A percentile compares a stretch with the other conserved stretches of the same genome.
phyloP scores from a whole-genome alignment of 2,329 filamentous ascomycete species.

The Talaromyces sp. region DNA sequence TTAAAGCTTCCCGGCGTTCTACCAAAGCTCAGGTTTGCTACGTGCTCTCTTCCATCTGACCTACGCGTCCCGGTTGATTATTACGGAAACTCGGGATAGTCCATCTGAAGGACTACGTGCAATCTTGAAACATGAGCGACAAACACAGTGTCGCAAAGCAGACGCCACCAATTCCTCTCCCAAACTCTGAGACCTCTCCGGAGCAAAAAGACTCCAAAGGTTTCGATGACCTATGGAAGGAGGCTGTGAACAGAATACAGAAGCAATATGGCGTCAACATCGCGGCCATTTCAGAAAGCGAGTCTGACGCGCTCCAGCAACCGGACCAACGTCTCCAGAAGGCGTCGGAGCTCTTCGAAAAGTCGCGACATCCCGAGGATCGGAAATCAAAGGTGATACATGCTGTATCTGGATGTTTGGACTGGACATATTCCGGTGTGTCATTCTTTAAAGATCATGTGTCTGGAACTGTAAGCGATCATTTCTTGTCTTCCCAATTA shows the following conservation, averaged over 20 bases:
- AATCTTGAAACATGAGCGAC: background rate
- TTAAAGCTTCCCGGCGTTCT: background rate
- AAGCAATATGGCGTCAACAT: background rate
- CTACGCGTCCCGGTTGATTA: background rate
- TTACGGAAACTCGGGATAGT: background rate
- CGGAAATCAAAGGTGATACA: constrained; percentile 7
- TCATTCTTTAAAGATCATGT: constrained; percentile 5
- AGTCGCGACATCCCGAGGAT: constrained; percentile 5
- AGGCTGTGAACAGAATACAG: background rate
- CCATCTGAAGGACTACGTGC: background rate
- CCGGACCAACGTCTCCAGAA: constrained; percentile 8
- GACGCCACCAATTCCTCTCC: background rate
- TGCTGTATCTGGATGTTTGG: constrained; percentile 13
- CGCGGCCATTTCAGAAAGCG: background rate
- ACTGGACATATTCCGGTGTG: constrained; percentile 11
- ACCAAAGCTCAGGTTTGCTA: background rate
- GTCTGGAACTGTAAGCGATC: constrained; percentile 6
- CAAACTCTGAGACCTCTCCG: background rate
- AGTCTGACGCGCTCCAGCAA: background rate
- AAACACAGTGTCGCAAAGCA: background rate
- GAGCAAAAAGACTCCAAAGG: background rate
- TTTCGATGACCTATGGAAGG: constrained; percentile 3
- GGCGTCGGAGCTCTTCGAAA: constrained; percentile 2
- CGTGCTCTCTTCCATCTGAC: background rate
- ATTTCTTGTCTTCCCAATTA: background rate